These are phyloP conservation scores for Cutaneotrichosporon mucoides DNA, from an alignment of 1,284 basidiomycete species.

Conservation along the genomic window DNA sequence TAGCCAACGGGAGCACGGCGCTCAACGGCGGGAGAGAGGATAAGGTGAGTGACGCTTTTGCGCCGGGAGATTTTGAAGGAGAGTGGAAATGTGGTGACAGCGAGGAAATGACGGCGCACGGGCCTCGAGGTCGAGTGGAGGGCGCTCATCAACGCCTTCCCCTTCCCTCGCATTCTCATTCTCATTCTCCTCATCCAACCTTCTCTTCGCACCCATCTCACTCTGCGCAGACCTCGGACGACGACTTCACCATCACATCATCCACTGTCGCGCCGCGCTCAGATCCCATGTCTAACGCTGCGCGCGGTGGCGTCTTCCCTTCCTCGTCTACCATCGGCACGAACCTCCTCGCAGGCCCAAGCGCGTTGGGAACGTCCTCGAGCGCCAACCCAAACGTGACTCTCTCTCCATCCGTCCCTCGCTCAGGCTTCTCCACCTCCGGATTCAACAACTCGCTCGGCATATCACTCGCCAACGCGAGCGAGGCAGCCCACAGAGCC, in stretches of 20 bases:
- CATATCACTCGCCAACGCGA: neutral
- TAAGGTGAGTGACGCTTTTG: too few relatives aligned
- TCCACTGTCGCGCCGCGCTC: neutral
- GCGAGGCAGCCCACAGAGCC: neutral
- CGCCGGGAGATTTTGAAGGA: neutral
- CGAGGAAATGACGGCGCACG: too few relatives aligned
- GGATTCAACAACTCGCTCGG: neutral
- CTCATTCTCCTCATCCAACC: neutral
- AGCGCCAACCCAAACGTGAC: too few relatives aligned
- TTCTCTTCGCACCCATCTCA: neutral
- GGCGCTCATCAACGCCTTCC: too few relatives aligned
- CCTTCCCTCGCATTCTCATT: neutral
- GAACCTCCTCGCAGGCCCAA: neutral
- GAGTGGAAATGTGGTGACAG: neutral
- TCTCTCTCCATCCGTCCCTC: too few relatives aligned
- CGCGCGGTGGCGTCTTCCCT: neutral
- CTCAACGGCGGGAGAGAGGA: too few relatives aligned
- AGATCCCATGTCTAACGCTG: neutral
- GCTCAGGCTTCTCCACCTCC: neutral
- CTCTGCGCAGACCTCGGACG: neutral
- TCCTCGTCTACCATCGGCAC: too few relatives aligned
- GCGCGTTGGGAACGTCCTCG: neutral
- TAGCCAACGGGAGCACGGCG: too few relatives aligned
- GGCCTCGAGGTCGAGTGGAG: too few relatives aligned
- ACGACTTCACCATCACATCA: slow-evolving; percentile 12